A percentile compares a stretch with the other conserved stretches of the same genome.
These are phyloP conservation scores for Croton laevigatus DNA, from an alignment of 441 rosid genomes.

Conservation along the genomic window DNA sequence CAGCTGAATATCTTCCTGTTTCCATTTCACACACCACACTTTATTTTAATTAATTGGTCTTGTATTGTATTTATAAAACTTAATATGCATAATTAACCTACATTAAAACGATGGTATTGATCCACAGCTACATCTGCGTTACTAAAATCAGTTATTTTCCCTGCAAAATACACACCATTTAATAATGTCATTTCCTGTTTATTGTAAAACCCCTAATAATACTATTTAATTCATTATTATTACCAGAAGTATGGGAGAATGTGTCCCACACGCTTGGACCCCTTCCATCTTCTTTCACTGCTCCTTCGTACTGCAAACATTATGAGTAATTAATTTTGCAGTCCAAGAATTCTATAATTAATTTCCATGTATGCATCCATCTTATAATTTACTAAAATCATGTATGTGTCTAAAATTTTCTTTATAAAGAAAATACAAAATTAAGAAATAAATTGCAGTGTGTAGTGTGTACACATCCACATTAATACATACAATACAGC, in stretches of 20 bases:
- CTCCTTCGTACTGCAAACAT: conserved; percentile 76
- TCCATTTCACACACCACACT: not conserved
- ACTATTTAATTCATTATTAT: too few species aligned
- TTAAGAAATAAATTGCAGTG: too few species aligned
- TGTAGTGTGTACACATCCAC: too few species aligned
- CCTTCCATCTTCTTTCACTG: conserved; percentile 85
- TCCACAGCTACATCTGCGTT: conserved; percentile 91
- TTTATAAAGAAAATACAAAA: too few species aligned
- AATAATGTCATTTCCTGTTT: too few species aligned
- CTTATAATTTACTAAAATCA: too few species aligned
- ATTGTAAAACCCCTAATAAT: too few species aligned
- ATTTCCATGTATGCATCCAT: too few species aligned
- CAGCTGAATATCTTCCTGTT: conserved; percentile 32
- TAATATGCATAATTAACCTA: conserved; percentile 21
- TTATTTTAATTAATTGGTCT: too few species aligned
- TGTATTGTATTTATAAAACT: too few species aligned
- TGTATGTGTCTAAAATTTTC: too few species aligned
- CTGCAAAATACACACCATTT: conserved; percentile 28
- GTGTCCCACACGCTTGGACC: conserved; percentile 86
- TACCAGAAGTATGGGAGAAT: conserved; percentile 76
- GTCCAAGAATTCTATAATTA: not conserved
- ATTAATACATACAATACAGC: too few species aligned
- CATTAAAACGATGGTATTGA: conserved; percentile 77
- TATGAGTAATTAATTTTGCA: not conserved
- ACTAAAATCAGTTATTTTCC: conserved; percentile 57